Evolutionary conservation across 305 asterid genomes (phyloP), one percentile per base, ranked within the genome.

Genomic region (Plantago lanceolata): DNA sequence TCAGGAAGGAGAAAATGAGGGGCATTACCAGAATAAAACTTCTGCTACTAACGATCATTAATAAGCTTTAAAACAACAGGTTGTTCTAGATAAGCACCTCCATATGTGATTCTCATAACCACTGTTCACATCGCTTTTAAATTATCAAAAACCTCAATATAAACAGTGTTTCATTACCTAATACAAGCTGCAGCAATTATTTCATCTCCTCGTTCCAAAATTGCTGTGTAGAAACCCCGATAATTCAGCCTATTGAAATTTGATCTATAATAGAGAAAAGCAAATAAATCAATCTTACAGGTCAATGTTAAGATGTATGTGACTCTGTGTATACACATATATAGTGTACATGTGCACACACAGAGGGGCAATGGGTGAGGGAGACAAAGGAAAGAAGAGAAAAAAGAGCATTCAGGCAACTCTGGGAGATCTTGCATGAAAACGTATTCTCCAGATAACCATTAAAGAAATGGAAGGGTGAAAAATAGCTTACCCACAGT

Each of bases 191-290:
- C 92, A 74, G 90, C 78, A 49, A 94, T 75, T 70, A 90, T 75
- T 71, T 94, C 99, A 76, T 94, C 97, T 0, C 96, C 95, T 57
- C 90, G 81, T 76, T 94, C 99, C 87, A 94, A 69, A 73, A 94
- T 71, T 73, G 81, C 93, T 2, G 95, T 85, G 72, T 86, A 90
- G 81, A 94, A 94, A 65, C 97, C 88, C 67, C 72, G 67, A 73
- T 70, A 94, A 76, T 90, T 81, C 81, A 94, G 75, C 64, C 99
- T 88, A 55, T 76, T 90, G 68, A 88, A 88, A 71, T 94, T 90
- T 67, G 99, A 85, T 68, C 99, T 94, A 76, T 74, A 72, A 69
- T 31, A 60, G 63, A 71, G 35, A 64, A 47, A 54, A 61, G 62
- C 71, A 45, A 67, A 45, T 47, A 61, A 11, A 40, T 40, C 15